phyloP scores from a whole-genome alignment of 2,329 filamentous ascomycete genomes.

The Exserohilum turcica region DNA sequence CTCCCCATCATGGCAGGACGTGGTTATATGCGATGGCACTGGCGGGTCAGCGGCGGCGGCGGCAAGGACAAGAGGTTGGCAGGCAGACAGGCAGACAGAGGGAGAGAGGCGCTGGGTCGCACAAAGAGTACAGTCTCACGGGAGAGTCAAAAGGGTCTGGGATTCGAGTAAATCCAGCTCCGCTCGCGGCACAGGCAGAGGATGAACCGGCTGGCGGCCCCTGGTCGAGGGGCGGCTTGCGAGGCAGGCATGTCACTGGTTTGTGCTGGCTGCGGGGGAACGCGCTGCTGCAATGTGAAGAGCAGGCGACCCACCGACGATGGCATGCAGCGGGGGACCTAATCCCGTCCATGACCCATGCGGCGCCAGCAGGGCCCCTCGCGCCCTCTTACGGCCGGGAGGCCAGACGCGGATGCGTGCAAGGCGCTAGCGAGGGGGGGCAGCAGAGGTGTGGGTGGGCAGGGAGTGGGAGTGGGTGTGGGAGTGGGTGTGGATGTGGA shows the following conservation, averaged over 20 bases:
- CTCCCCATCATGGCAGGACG: constrained; percentile 21
- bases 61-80: constrained; percentile 4
- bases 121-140: constrained; percentile 15
- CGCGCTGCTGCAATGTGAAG: constrained; percentile 18
- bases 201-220: constrained; percentile 13
- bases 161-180: constrained; percentile 14
- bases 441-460: not conserved
- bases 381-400: constrained; percentile 7
- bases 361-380: constrained; percentile 1
- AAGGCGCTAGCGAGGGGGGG: constrained; percentile 2
- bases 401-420: constrained; percentile 14
- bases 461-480: too few relatives aligned
- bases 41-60: constrained; percentile 11
- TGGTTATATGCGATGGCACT: constrained; percentile 5
- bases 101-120: constrained; percentile 10
- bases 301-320: constrained; percentile 8
- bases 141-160: constrained; percentile 13
- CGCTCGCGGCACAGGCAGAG: constrained; percentile 9
- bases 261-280: constrained; percentile 15
- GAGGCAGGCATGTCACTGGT: constrained; percentile 15
- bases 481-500: too few relatives aligned
- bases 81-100: too few relatives aligned
- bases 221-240: constrained; percentile 15
- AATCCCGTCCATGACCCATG: constrained; percentile 13
- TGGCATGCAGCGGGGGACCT: constrained; percentile 18